Evolutionary conservation across 2,329 filamentous ascomycete species (phyloP), one percentile per base, ranked within the genome.

Genomic region (Boeremia lycopersici): DNA sequence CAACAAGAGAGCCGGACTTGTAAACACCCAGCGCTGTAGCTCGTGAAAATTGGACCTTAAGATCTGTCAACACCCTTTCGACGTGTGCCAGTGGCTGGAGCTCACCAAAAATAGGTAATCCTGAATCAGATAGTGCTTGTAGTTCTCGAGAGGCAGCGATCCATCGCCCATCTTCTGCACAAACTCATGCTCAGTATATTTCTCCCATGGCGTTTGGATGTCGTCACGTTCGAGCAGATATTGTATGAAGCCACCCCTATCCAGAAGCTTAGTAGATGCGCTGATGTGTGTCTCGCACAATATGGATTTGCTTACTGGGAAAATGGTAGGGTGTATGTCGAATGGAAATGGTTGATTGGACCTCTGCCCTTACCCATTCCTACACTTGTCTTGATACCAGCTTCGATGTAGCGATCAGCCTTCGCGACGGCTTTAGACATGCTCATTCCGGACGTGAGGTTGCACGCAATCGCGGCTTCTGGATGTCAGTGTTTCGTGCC

Each of bases 51-150:
- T 97, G 93, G 41, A 89, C 83, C 88, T 92, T 29, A 10, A 3
- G 10, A 26, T n/a, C 6, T 17, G 48, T 71, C 34, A 69, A 43
- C 26, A 35, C n/a, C 19, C 10, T 7, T 19, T 36, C 15, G 15
- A 30, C 10, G 8, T n/a, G 17, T 33, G 25, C 6, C 10, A 12
- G 3, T 4, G 9, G 9, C 2, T 15, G 7, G 17, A 13, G n/a
- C 81, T 36, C 66, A 95, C 89, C 38, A 97, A 78, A 69, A 95
- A 98, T 4, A 96, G 81, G 68, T 97, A 97, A 68, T 98, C 93
- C 67, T 98, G 93, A 9, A 95, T 83, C 51, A 98, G 85, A 71
- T 97, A 98, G 34, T 89, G 84, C 73, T 92, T 95, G 80, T 96
- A 98, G 0, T 86, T 88, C 38, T 89, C 84, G 1, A 89, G 64